Evolutionary conservation across 169 alveolate genomes (phyloP), one percentile per base, ranked within the genome.

Genomic region (Cystoisospora suis): DNA sequence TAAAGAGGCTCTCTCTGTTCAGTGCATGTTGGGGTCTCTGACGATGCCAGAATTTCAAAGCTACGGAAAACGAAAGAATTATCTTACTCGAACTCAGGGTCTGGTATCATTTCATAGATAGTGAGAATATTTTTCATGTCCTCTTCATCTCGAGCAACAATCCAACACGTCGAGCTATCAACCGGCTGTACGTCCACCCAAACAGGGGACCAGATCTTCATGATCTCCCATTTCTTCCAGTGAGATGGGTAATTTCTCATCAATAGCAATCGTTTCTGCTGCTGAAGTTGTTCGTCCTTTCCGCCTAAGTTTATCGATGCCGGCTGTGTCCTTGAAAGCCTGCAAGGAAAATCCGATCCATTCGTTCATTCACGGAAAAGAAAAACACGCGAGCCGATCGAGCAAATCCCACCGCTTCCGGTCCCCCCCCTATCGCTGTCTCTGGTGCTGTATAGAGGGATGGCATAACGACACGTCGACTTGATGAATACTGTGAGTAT

Each of bases 201-300:
- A 45, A 96, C 94, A 3, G 98, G 98, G 0, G 98, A 96, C 97
- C 88, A 92, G 29, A 96, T 95, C 92, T 96, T 96, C 97, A 96
- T 95, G 56, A 96, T 94, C 45, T 96, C 97, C 97, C 97, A 96
- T 92, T 96, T 96, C 87, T 94, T 94, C 97, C 97, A 96, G 61
- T 93, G 86, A 53, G 88, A 90, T 17, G 98, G 98, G 91, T 90
- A 95, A 95, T 72, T 93, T 86, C 87, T 36, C 98, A 96, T 96
- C 46, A 94, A 81, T 59, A 96, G 96, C 56, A 81, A 36, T 0
- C 88, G 88, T 56, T 47, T 53, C 90, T 96, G 97, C 87, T 97
- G 93, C 34, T 94, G 94, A 81, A 96, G 97, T 56, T 91, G 92
- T 87, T 96, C 96, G 77, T 93, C 96, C 46, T 87, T 40, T 27